Base-by-base conservation (phyloP, 306 rosid genomes). In the Cucurbita maxima region DNA sequence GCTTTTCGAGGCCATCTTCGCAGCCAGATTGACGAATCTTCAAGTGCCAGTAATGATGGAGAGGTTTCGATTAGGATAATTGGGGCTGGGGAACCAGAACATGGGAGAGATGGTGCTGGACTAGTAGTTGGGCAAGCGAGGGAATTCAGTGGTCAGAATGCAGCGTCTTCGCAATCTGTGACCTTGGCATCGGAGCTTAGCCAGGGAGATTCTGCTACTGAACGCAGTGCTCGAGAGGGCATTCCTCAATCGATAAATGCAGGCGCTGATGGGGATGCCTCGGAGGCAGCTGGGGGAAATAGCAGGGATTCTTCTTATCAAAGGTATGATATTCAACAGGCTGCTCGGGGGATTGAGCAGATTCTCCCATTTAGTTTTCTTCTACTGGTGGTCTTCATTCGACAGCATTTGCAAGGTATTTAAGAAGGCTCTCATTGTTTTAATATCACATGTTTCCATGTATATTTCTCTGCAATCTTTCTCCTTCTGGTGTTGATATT, bases 301-400 rank as follows among this genome's bases (percentile, higher is more conserved):
- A 87, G 84, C 63, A 90, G 99, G 84, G 99, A 95, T 76, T 91
- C 99, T 62, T 88, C 99, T 30, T 95, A 91, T 81, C 97, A 89
- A 77, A 88, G 99, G 80, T 95, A 95, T 14, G 99, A 95, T 71
- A 91, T 95, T 84, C 99, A 95, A 79, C 99, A 95, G 87, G 99
- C 91, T 13, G 96, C 99, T 53, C 82, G 95, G 86, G 88, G 99
- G 96, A 86, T 95, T 79, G 99, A 91, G 75, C 97, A 95, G 81
- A 87, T 91, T 19, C 84, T 95, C 70, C 97, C 99, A 18, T 91
- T 95, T 78, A 89, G 96, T 13, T 87, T 95, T 82, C 99, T 95
- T 71, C 87, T 91, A n/a, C 81, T 95, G 87, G 96, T 95, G 48
- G 97, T 95, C 72, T 95, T 95, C 86, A 89, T 95, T 58, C 89